Evolutionary conservation across 169 alveolate species (phyloP).

Genomic region (Fabrea salina): DNA sequence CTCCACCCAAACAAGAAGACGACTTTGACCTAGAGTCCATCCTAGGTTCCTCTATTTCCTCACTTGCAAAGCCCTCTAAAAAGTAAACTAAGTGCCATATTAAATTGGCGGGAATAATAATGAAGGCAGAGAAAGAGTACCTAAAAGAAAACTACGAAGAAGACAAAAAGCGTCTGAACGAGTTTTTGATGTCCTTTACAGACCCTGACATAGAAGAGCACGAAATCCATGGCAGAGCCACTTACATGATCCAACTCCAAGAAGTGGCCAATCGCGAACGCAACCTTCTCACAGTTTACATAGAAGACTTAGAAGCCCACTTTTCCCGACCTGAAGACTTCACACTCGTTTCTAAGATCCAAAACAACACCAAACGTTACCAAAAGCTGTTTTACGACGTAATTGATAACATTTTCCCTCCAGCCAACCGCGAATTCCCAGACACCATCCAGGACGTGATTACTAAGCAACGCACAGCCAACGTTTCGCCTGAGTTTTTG

Average conservation of each 20-base stretch:
- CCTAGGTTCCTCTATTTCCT: too few relatives aligned
- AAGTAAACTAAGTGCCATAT: too few relatives aligned
- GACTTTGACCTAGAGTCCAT: too few relatives aligned
- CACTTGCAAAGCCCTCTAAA: too few relatives aligned
- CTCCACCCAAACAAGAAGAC: too few relatives aligned
- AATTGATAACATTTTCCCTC: constrained; percentile 64
- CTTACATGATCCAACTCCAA: constrained; percentile 13
- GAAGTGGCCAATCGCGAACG: constrained; percentile 8
- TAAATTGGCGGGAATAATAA: too few relatives aligned
- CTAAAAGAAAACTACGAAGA: too few relatives aligned
- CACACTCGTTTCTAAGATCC: constrained; percentile 49
- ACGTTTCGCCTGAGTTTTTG: constrained; percentile 30
- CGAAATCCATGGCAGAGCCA: not conserved
- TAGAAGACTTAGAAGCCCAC: constrained; percentile 72
- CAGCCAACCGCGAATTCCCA: constrained; percentile 18
- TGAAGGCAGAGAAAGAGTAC: too few relatives aligned
- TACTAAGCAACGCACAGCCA: constrained; percentile 29
- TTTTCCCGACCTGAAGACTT: constrained; percentile 50
- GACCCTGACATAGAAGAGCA: not conserved
- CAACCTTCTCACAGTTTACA: not conserved
- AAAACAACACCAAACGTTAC: constrained; percentile 66
- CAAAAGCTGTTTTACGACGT: constrained; percentile 50
- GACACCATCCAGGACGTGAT: constrained; percentile 24
- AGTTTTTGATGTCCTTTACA: not conserved
- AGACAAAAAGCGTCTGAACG: not conserved